Base-by-base conservation (phyloP, 1,284 basidiomycete genomes). In the Uromyces viciae-fabae region DNA sequence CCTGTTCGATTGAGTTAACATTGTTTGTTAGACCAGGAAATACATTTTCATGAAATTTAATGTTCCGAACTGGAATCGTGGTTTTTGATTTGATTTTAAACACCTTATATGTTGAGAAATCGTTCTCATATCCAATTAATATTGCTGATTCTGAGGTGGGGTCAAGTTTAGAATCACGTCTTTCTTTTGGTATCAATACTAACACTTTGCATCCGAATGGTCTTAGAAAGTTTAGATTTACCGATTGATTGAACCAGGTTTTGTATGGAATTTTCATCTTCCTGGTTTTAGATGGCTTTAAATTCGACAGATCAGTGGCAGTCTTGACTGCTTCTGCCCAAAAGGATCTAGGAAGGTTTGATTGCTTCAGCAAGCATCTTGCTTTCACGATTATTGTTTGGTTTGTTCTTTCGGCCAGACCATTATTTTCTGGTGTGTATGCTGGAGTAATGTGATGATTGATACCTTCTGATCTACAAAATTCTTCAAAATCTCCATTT, bases 371-470 rank as follows among this genome's bases (percentile, higher is more conserved):
- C 2, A 72, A 1, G 43, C n/a, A 58, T 49, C 64, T 40, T 1
- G 75, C 75, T 36, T 77, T 77, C 3, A 40, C 60, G 5, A 54
- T 22, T 2, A 77, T 66, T 3, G 52, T 71, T 40, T 36, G 17
- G 28, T 76, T 76, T n/a, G 31, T 60, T n/a, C 60, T 64, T 42
- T 78, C 75, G 19, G 75, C 25, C 22, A 58, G 38, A 11, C 64
- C 46, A 49, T 78, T 78, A 31, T 71, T 28, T 46, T 79, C 52
- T 28, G 76, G 76, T 1, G 76, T 58, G n/a, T 79, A 9, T 0
- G 49, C 22, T 25, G 76, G 40, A 2, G 76, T 40, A 38, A 52
- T 3, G n/a, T 3, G 40, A 38, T 72, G 69, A 11, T 2, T 7
- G 19, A 72, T 72, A 4, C 69, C 69, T 33, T 31, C 19, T 28